Percentiles rank a stretch among this genome's conserved stretches.
phyloP scores from a whole-genome alignment of 495 filamentous ascomycete genomes.

The Penicillium lividum region DNA sequence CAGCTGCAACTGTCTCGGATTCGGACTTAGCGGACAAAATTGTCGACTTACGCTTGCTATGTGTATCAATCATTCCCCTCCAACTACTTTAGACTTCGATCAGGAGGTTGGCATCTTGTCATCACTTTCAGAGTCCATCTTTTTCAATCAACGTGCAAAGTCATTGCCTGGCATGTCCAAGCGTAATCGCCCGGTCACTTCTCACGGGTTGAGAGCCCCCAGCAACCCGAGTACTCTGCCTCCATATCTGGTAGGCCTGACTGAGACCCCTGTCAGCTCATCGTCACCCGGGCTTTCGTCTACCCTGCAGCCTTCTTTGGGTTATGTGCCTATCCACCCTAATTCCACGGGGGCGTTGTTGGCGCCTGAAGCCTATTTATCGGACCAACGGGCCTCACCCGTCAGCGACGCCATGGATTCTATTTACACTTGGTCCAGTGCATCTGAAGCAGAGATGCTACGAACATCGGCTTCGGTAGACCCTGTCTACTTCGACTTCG shows the following conservation, averaged over 20 bases:
- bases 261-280: constrained; percentile 19
- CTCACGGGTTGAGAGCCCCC: constrained; percentile 7
- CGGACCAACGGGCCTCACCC: constrained; percentile 19
- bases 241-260: constrained; percentile 15
- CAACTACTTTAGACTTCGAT: constrained; percentile 20
- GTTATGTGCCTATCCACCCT: constrained; percentile 8
- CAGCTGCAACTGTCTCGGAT: neutral
- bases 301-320: constrained; percentile 14
- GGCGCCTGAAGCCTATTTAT: constrained; percentile 19
- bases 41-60: constrained; percentile 7
- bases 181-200: constrained; percentile 1
- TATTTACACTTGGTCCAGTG: constrained; percentile 26
- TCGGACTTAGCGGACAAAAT: neutral
- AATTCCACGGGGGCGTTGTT: constrained; percentile 18
- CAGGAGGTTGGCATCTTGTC: neutral
- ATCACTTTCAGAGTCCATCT: neutral
- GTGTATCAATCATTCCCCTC: constrained; percentile 16
- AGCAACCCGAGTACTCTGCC: constrained; percentile 6
- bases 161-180: constrained; percentile 9
- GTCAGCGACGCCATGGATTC: constrained; percentile 23
- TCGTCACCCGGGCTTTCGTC: constrained; percentile 10
- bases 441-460: constrained; percentile 22
- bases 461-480: constrained; percentile 13
- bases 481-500: constrained; percentile 15
- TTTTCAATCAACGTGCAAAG: neutral